Evolutionary conservation across 352 stramenopile genomes (phyloP).

Genomic region (Phytophthora agathidicida): DNA sequence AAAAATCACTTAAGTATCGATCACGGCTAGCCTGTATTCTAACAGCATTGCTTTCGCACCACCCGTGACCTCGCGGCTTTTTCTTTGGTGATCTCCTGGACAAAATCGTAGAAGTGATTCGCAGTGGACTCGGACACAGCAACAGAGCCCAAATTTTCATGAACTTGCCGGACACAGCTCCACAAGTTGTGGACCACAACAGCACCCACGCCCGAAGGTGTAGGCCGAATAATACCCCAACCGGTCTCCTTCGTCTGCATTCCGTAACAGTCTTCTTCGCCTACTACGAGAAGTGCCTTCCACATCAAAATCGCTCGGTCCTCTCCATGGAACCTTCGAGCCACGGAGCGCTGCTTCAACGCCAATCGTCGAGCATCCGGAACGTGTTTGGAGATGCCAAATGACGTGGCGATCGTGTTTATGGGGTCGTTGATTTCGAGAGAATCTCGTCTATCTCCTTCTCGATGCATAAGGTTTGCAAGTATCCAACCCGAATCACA

Average conservation of each 20-base stretch:
- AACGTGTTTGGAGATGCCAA: conserved; percentile 3
- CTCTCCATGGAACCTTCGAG: background rate
- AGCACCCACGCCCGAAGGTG: background rate
- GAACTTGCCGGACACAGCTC: no score
- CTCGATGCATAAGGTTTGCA: conserved; percentile 3
- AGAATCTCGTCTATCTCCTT: conserved; percentile 2
- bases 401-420: conserved; percentile 2
- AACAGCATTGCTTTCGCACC: no score
- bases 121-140: no score
- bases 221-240: conserved; percentile 10
- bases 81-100: no score
- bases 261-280: background rate
- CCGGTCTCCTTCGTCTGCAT: conserved; percentile 13
- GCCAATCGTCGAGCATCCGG: background rate
- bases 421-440: background rate
- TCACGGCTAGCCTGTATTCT: no score
- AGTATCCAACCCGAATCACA: conserved; percentile 5
- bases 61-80: no score
- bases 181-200: no score
- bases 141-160: no score
- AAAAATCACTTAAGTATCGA: no score
- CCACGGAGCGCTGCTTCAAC: background rate
- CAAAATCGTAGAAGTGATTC: no score
- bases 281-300: conserved; percentile 3
- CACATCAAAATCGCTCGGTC: conserved; percentile 1